Evolutionary conservation across 139 green algal species (phyloP).

Genomic region (Tetratostichococcus sp.): DNA sequence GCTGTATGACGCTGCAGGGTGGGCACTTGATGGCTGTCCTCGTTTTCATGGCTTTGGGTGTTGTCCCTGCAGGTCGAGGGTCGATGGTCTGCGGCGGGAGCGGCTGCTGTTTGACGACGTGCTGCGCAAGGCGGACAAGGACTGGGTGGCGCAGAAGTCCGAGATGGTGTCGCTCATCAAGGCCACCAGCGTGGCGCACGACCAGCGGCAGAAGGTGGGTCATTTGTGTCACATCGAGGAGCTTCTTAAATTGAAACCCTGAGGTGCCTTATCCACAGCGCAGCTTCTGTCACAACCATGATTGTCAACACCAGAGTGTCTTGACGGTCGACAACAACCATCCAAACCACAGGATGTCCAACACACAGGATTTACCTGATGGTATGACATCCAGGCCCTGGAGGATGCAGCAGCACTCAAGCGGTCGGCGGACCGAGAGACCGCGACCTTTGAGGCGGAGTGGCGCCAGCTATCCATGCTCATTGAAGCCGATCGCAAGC

Average conservation of each 20-base stretch:
- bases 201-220: slow-evolving; percentile 63
- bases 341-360: too few species aligned
- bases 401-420: slow-evolving; percentile 71
- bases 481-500: slow-evolving; percentile 76
- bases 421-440: slow-evolving; percentile 76
- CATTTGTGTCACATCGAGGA: neutral
- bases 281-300: too few species aligned
- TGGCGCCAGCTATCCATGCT: slow-evolving; percentile 77
- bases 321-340: too few species aligned
- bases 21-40: too few species aligned
- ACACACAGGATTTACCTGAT: too few species aligned
- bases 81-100: slow-evolving; percentile 85
- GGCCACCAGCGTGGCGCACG: slow-evolving; percentile 49
- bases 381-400: slow-evolving; percentile 34
- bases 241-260: too few species aligned
- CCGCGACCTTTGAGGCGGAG: slow-evolving; percentile 78
- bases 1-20: too few species aligned
- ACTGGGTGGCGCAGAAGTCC: slow-evolving; percentile 65
- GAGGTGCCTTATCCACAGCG: too few species aligned
- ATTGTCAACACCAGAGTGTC: too few species aligned
- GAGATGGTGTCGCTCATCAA: slow-evolving; percentile 81
- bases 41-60: too few species aligned
- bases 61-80: slow-evolving; percentile 29
- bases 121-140: slow-evolving; percentile 70
- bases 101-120: slow-evolving; percentile 84